Evolutionary conservation across 441 rosid species (phyloP), one percentile per base, ranked within the genome.

Genomic region (Brassica hybrid): DNA sequence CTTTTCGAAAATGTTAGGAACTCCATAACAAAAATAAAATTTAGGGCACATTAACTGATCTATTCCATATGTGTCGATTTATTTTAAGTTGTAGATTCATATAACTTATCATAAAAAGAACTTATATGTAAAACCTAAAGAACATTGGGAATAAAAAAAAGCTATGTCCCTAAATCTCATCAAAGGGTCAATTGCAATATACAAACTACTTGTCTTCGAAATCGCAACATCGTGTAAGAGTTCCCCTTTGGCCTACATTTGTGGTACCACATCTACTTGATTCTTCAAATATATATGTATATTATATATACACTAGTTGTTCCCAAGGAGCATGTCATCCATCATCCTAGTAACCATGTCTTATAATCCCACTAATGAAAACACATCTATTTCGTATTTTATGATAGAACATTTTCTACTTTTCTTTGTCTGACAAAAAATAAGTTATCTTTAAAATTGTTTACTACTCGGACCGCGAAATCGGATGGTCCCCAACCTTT

Each of bases 401-500:
- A 54, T 38, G 36, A 64, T 4, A 34, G 16, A 36, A 62, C 19
- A 41, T 59, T 50, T 59, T 36, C 10, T 38, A 36, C 74, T 73
- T 73, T 73, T 52, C 27, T 52, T 79, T 73, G 12, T 38, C 4
- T 23, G 13, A 8, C 6, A 52, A 60, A 78, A 38, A 59, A 14
- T 19, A 58, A 48, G 12, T 65, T 77, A 77, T 65, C 45, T 71
- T 54, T 43, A 5, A 7, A 38, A 5, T 5, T 27, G 61, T 36
- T 50, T 13, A 52, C 11, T 50, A 12, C n/a, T 50, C 16, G 13
- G 18, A 73, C 81, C 73, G 58, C 25, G 36, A 79, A 79, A 74
- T 73, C 41, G 71, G 78, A 84, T 87, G 94, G 90, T 84, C 91
- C 92, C 89, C 82, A 12, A 52, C 57, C 59, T 50, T 66, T 59